Conservation (phyloP, 768 basidiomycete species). For the Exsudoporus frostii region DNA sequence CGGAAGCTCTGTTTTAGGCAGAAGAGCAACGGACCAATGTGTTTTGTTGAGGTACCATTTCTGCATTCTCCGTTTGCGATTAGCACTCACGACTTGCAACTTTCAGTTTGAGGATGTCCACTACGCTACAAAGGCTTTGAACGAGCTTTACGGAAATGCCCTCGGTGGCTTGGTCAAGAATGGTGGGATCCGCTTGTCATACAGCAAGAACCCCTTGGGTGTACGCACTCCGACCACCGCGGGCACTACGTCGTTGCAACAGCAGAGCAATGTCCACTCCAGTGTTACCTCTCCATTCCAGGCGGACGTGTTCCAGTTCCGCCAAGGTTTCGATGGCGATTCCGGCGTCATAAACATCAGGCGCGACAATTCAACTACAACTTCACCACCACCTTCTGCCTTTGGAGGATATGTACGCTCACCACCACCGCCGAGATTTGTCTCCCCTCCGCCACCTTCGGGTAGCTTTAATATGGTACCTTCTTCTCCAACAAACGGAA, state of each 20-base stretch:
- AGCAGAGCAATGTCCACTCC: slow-evolving; percentile 21
- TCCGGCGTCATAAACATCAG: slow-evolving; percentile 15
- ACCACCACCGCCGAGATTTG: slow-evolving; percentile 33
- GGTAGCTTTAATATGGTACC: slow-evolving; percentile 28
- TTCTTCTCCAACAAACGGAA: slow-evolving; percentile 24
- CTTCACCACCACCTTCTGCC: slow-evolving; percentile 24
- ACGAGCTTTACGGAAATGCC: slow-evolving; percentile 88
- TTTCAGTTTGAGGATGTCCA: slow-evolving; percentile 85
- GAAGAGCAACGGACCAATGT: slow-evolving; percentile 98
- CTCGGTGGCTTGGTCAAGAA: slow-evolving; percentile 91
- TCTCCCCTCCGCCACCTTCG: slow-evolving; percentile 32
- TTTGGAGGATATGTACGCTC: slow-evolving; percentile 33
- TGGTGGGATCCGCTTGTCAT: slow-evolving; percentile 92
- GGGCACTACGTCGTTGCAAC: slow-evolving; percentile 25
- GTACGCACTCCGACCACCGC: slow-evolving; percentile 76
- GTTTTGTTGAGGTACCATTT: slow-evolving; percentile 86
- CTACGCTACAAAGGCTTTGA: slow-evolving; percentile 81
- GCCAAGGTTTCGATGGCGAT: slow-evolving; percentile 30
- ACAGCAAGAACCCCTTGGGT: slow-evolving; percentile 98
- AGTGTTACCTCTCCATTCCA: slow-evolving; percentile 28
- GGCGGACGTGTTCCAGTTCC: slow-evolving; percentile 27
- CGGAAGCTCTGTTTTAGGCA: slow-evolving; percentile 92
- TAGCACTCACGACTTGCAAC: slow-evolving; percentile 1
- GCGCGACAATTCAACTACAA: slow-evolving; percentile 24
- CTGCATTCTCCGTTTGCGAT: not conserved